Evolutionary conservation across 1,284 basidiomycete species (phyloP), one percentile per base, ranked within the genome.

Genomic region (Fomitopsis betulina): DNA sequence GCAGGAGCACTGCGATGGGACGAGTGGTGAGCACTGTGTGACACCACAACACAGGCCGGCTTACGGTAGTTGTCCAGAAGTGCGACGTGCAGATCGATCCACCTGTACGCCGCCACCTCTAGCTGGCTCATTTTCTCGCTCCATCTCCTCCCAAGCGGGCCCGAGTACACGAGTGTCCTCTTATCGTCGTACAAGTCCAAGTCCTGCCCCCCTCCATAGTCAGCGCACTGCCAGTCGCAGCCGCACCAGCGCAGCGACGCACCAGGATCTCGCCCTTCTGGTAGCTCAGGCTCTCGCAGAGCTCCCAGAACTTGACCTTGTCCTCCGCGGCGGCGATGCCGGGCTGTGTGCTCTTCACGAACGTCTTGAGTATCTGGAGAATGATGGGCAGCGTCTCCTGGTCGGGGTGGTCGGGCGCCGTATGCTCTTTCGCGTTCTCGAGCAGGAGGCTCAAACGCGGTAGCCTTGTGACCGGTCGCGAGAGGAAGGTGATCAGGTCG

Each of bases 271-370:
- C 92, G 38, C 88, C 91, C 60, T 80, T 84, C 66, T 84, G 82
- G 66, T 85, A 91, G 12, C 83, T 71, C 56, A 94, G 69, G 63
- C 82, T 87, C 72, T 94, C 90, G 61, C 84, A 84, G 1, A 93
- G 72, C 56, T 78, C 83, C 86, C 87, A 91, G 60, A 91, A 86
- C 68, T 91, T 91, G 61, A 93, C 91, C 69, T 93, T 92, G 60
- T 82, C 81, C 69, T 94, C 90, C 0, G 92, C 89, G 17, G 85
- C 88, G 60, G 85, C 88, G 57, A 94, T 93, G 1, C 93, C 93
- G 1, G 90, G 90, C 67, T 94, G 85, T 0, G 88, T 89, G 61
- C 85, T 85, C 76, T 87, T 90, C 60, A 93, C 78, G 65, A 83
- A 85, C 54, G 85, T 83, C 42, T 77, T 81, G 54, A 92, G 64